phyloP scores from a whole-genome alignment of 192 early-diverging fungal genomes.

The Gamsiella multidivaricata region DNA sequence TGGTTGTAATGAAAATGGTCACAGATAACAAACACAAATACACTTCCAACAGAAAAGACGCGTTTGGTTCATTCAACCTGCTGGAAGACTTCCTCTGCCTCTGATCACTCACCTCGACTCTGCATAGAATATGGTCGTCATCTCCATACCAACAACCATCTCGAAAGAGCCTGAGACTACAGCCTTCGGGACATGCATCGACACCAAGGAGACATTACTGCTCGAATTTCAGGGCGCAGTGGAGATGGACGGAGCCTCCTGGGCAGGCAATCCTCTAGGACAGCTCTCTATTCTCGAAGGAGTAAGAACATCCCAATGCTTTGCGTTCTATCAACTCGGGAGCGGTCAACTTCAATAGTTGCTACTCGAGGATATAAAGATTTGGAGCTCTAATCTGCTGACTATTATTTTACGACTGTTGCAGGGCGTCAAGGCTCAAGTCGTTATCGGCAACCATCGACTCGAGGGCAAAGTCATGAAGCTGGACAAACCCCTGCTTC shows the following conservation, averaged over 20 bases:
- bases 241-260: slow-evolving; percentile 44
- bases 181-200: slow-evolving; percentile 24
- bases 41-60: too few relatives aligned
- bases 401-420: background rate
- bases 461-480: slow-evolving; percentile 39
- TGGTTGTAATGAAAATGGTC: too few relatives aligned
- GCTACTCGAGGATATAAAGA: too few relatives aligned
- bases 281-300: slow-evolving; percentile 46
- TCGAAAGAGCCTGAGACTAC: background rate
- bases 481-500: slow-evolving; percentile 31
- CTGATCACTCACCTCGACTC: background rate
- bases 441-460: slow-evolving; percentile 47
- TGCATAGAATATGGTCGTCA: slow-evolving; percentile 36
- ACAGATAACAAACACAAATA: too few relatives aligned
- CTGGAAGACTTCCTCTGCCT: too few relatives aligned
- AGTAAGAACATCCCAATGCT: too few relatives aligned
- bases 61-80: too few relatives aligned
- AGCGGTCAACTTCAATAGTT: too few relatives aligned
- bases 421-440: slow-evolving; percentile 38
- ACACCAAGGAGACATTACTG: slow-evolving; percentile 36
- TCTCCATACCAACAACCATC: slow-evolving; percentile 35
- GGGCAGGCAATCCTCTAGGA: slow-evolving; percentile 46
- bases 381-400: background rate
- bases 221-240: slow-evolving; percentile 45
- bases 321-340: too few relatives aligned